Evolutionary conservation across 257 asterid genomes (phyloP), one percentile per base, ranked within the genome.

Genomic region (Datura wrightii): DNA sequence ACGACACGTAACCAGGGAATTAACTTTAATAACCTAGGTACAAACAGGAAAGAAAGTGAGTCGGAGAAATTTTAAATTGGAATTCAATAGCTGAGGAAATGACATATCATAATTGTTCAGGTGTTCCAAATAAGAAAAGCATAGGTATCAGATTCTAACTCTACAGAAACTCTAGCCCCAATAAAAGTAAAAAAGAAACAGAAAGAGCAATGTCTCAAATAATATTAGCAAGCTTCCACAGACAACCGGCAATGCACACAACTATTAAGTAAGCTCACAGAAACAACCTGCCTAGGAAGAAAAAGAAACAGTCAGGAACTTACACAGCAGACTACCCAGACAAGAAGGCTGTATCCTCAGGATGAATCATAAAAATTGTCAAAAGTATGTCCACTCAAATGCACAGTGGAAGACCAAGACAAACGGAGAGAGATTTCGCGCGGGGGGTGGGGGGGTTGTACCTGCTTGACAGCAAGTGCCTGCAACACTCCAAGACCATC

Each of bases 401-500:
- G 63, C 48, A 76, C 63, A 78, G 82, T 78, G 19, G 82, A 78
- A 34, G 42, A 50, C 14, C 63, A 52, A 52, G 63, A 78, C 63
- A 78, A 78, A 14, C 9, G 13, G 5, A 39, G 18, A 42, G 37
- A 67, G 83, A 54, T 24, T 24, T 24, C 31, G 31, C 31, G 31
- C 3, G 62, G 18, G 84, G 41, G 83, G 24, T 11, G 56, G 34
- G 42, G 70, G 19, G 83, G 60, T 80, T 78, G 86, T 63, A 92
- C 97, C 97, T 90, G 86, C 86, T 89, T 89, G 87, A 86, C 83
- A 92, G 95, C 91, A 93, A 70, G 97, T 89, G 94, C 98, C 98
- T 74, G 96, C 94, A 92, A 89, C 83, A 90, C 87, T 88, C 92
- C 93, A 91, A 91, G 94, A 92, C 92, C 97, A 94, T 92, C 95